phyloP scores from a whole-genome alignment of 148 eudicot species.

The Nyssa sinensis region DNA sequence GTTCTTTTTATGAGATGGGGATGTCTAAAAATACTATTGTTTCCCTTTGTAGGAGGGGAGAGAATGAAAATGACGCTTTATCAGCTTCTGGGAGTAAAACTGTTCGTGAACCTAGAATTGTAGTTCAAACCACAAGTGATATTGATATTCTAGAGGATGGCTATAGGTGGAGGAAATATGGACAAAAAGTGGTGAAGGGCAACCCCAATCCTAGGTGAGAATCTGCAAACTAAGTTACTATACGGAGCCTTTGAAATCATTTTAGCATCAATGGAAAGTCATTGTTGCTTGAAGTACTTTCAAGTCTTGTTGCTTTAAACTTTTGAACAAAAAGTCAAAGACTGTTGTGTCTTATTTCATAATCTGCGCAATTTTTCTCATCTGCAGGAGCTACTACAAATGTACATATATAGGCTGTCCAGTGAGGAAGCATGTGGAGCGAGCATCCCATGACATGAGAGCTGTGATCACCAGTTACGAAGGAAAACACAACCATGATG shows the following conservation, averaged over 20 bases:
- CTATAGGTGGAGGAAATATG: slow-evolving; percentile 78
- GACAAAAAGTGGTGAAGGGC: slow-evolving; percentile 87
- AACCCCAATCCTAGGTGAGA: slow-evolving; percentile 83
- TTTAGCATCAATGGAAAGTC: too few relatives aligned
- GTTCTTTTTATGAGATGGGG: not conserved
- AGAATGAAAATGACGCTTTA: slow-evolving; percentile 61
- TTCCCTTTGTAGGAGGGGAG: slow-evolving; percentile 55
- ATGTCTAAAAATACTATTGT: not conserved
- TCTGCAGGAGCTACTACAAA: slow-evolving; percentile 81
- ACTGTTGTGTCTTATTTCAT: not conserved
- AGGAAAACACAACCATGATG: slow-evolving; percentile 80
- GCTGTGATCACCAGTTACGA: slow-evolving; percentile 80
- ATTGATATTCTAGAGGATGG: slow-evolving; percentile 87
- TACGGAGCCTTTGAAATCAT: too few relatives aligned
- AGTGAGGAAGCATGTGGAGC: slow-evolving; percentile 81
- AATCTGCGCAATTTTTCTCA: not conserved
- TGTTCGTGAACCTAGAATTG: slow-evolving; percentile 71
- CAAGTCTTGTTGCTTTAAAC: too few relatives aligned
- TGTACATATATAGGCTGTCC: slow-evolving; percentile 70
- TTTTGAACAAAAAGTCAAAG: not conserved
- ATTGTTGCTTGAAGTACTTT: too few relatives aligned
- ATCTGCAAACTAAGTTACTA: too few relatives aligned
- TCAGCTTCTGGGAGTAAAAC: slow-evolving; percentile 71
- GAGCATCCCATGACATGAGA: slow-evolving; percentile 64
- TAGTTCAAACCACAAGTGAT: slow-evolving; percentile 83